These are phyloP conservation scores for Mucor circinelloides DNA, from an alignment of 371 early-diverging fungal species.

Conservation along the genomic window DNA sequence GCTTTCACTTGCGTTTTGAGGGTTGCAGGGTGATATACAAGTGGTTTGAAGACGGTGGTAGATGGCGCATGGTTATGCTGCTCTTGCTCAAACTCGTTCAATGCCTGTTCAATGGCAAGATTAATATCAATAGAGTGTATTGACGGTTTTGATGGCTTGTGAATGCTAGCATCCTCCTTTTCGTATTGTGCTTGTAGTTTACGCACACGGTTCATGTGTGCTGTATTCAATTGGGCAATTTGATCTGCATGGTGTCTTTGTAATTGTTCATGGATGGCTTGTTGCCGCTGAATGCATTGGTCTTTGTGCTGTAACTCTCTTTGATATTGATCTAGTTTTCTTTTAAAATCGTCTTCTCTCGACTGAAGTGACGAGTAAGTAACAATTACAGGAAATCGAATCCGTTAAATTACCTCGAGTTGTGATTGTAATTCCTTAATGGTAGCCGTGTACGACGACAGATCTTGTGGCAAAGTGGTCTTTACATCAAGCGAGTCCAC, in stretches of 20 bases:
- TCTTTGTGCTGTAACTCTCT: conserved; percentile 1
- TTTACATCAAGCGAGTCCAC: conserved; percentile 9
- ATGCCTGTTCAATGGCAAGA: conserved; percentile 7
- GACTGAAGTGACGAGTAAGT: not conserved
- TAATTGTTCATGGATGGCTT: not conserved
- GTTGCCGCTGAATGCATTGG: not conserved
- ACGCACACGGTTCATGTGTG: not conserved
- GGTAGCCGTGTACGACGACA: not conserved
- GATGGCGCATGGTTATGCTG: conserved; percentile 17
- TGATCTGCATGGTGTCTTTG: conserved; percentile 4
- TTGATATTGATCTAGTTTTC: conserved; percentile 2
- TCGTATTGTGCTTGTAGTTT: not conserved
- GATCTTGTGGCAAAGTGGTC: not conserved
- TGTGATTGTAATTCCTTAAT: conserved; percentile 17
- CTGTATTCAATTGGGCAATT: conserved; percentile 1
- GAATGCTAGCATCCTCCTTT: not conserved
- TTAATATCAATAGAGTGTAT: not conserved
- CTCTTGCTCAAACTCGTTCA: conserved; percentile 27
- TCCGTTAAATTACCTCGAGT: conserved; percentile 18
- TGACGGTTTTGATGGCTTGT: not conserved
- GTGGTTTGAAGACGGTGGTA: not conserved
- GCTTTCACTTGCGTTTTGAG: not conserved
- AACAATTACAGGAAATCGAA: not conserved
- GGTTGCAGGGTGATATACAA: not conserved
- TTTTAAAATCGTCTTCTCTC: conserved; percentile 5